Conservation (phyloP, 2,329 filamentous ascomycete species). For the Fusarium camptoceras region DNA sequence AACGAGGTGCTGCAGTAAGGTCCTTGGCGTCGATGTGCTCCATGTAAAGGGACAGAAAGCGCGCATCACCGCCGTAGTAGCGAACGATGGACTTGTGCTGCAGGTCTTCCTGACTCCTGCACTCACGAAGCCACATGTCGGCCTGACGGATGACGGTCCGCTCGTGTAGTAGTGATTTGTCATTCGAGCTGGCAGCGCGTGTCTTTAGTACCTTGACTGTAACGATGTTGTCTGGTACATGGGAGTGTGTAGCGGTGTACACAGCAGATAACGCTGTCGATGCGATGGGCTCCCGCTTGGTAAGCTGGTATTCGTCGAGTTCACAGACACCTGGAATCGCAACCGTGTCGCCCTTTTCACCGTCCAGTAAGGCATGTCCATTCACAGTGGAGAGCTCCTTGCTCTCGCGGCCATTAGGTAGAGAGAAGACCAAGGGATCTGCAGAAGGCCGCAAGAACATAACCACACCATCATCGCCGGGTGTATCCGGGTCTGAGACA, state of each 20-base stretch:
- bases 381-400: slow-evolving; percentile 61
- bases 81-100: slow-evolving; percentile 69
- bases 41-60: slow-evolving; percentile 71
- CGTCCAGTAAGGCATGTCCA: slow-evolving; percentile 64
- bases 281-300: slow-evolving; percentile 68
- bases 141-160: slow-evolving; percentile 69
- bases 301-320: slow-evolving; percentile 65
- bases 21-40: slow-evolving; percentile 70
- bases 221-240: slow-evolving; percentile 65
- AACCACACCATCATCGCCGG: slow-evolving; percentile 62
- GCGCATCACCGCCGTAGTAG: slow-evolving; percentile 69
- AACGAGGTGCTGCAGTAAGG: slow-evolving; percentile 61
- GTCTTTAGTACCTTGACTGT: slow-evolving; percentile 73
- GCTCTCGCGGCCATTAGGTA: slow-evolving; percentile 60
- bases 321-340: slow-evolving; percentile 63
- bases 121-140: slow-evolving; percentile 70
- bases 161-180: slow-evolving; percentile 63
- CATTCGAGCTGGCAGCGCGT: slow-evolving; percentile 53
- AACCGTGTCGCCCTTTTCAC: slow-evolving; percentile 62
- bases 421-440: slow-evolving; percentile 64
- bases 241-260: slow-evolving; percentile 66
- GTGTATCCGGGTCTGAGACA: slow-evolving; percentile 47
- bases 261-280: slow-evolving; percentile 66
- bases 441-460: slow-evolving; percentile 64
- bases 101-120: slow-evolving; percentile 65